A percentile compares a stretch with the other conserved stretches of the same genome.
Conservation (phyloP, 192 early-diverging fungal genomes). For the Podila epicladia region DNA sequence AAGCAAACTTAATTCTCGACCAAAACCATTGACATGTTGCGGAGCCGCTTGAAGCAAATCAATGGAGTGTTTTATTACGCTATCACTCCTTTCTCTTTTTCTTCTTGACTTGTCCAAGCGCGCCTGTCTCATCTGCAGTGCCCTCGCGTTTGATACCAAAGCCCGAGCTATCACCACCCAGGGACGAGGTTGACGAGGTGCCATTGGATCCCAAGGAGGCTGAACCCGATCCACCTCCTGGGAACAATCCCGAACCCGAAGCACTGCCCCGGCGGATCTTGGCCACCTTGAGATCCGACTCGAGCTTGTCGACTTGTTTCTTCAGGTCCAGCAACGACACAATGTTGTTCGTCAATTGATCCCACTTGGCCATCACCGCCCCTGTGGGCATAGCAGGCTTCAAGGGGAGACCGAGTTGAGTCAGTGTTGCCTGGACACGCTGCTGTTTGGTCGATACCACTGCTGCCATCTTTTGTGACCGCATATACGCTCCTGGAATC, state of each 20-base stretch:
- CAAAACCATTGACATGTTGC: neutral
- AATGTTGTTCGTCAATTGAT: constrained; percentile 79
- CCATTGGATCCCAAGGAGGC: neutral
- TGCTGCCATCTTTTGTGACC: constrained; percentile 66
- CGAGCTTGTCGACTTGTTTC: constrained; percentile 82
- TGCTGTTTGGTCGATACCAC: constrained; percentile 60
- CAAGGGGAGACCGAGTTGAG: constrained; percentile 27
- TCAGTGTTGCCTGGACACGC: constrained; percentile 22
- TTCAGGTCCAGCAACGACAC: constrained; percentile 84
- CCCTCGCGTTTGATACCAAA: constrained; percentile 46
- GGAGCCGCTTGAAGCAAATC: too few relatives aligned
- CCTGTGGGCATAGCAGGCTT: constrained; percentile 89
- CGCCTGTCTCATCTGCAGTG: constrained; percentile 21
- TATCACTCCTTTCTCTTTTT: constrained; percentile 43
- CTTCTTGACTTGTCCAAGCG: constrained; percentile 34
- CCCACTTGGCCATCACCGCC: constrained; percentile 81
- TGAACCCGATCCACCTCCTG: constrained; percentile 21
- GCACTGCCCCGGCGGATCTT: constrained; percentile 41
- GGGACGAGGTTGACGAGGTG: neutral
- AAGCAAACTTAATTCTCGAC: neutral
- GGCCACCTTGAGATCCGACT: constrained; percentile 73
- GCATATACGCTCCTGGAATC: constrained; percentile 69
- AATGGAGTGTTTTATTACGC: neutral
- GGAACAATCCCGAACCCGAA: constrained; percentile 52
- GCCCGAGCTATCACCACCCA: neutral